A percentile compares a stretch with the other conserved stretches of the same genome.
These are phyloP conservation scores for Fraxinus floribunda DNA, from an alignment of 305 asterid genomes.

Conservation along the genomic window DNA sequence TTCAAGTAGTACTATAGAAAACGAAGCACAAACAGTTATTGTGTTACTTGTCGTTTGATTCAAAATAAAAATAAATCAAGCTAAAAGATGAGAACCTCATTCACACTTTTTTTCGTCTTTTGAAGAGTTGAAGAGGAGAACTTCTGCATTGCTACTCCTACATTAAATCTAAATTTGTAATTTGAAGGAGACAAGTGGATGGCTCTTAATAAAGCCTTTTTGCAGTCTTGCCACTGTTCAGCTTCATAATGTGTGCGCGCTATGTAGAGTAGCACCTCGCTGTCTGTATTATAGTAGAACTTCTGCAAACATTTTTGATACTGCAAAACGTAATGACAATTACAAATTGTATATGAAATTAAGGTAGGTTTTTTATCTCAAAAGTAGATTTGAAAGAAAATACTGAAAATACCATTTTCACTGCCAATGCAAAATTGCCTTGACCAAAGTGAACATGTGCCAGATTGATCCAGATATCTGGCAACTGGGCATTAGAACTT, in stretches of 20 bases:
- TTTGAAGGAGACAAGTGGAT: conserved; percentile 95
- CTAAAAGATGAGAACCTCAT: conserved; percentile 55
- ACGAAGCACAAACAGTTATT: background rate
- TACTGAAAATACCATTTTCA: conserved; percentile 67
- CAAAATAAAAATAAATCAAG: background rate
- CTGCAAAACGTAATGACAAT: conserved; percentile 44
- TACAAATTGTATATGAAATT: conserved; percentile 3
- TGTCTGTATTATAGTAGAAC: conserved; percentile 80
- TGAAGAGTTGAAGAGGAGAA: conserved; percentile 94
- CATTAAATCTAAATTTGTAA: conserved; percentile 81
- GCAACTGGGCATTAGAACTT: conserved; percentile 78
- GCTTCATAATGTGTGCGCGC: conserved; percentile 99
- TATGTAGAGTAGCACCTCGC: conserved; percentile 87
- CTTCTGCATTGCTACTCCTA: conserved; percentile 88
- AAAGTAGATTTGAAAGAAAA: no score
- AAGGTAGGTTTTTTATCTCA: conserved; percentile 19
- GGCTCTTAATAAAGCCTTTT: conserved; percentile 84
- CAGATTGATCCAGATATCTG: conserved; percentile 97
- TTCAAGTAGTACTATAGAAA: conserved; percentile 14
- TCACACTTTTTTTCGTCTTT: conserved; percentile 81
- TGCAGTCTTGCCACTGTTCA: conserved; percentile 98
- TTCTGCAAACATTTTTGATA: conserved; percentile 91
- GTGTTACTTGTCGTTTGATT: background rate
- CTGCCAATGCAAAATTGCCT: conserved; percentile 87
- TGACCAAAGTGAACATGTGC: conserved; percentile 98